phyloP scores from a whole-genome alignment of 2,329 filamentous ascomycete genomes.

The Scedosporium aurantiacum region DNA sequence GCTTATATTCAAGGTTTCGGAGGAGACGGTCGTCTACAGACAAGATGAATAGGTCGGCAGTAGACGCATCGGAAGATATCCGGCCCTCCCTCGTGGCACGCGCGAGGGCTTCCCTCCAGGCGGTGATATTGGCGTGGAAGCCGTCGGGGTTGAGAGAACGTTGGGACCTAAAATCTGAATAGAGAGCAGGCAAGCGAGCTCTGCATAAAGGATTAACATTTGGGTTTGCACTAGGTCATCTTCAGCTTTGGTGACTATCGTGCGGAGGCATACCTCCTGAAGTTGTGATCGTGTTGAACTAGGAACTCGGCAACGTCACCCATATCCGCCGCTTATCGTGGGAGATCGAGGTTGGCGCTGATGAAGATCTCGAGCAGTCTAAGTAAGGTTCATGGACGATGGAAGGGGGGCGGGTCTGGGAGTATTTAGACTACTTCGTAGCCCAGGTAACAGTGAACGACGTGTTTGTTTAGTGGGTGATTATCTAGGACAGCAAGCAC shows the following conservation, averaged over 20 bases:
- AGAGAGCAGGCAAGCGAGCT: constrained; percentile 71
- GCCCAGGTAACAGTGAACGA: no score
- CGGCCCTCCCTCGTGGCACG: constrained; percentile 54
- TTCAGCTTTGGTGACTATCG: not conserved
- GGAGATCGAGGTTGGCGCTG: no score
- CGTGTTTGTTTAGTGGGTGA: no score
- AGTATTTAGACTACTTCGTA: no score
- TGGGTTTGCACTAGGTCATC: not conserved
- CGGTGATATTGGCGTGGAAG: constrained; percentile 66
- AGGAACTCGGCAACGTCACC: constrained; percentile 59
- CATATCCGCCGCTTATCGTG: constrained; percentile 27
- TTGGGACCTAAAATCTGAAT: constrained; percentile 74
- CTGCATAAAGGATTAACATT: constrained; percentile 28
- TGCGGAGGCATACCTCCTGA: constrained; percentile 35
- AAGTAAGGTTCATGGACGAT: no score
- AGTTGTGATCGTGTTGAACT: constrained; percentile 47
- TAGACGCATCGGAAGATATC: constrained; percentile 28
- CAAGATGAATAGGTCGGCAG: constrained; percentile 39
- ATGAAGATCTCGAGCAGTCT: no score
- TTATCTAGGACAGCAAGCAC: no score
- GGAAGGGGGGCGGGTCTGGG: no score
- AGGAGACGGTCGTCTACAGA: constrained; percentile 52
- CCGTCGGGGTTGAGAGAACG: constrained; percentile 71
- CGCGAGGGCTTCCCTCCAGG: constrained; percentile 69
- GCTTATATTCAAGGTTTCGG: constrained; percentile 59